Percentiles rank a stretch among this genome's conserved stretches.
Evolutionary conservation across 805 yeast genomes (phyloP).

Genomic region (Blastobotrys chiropterorum): DNA sequence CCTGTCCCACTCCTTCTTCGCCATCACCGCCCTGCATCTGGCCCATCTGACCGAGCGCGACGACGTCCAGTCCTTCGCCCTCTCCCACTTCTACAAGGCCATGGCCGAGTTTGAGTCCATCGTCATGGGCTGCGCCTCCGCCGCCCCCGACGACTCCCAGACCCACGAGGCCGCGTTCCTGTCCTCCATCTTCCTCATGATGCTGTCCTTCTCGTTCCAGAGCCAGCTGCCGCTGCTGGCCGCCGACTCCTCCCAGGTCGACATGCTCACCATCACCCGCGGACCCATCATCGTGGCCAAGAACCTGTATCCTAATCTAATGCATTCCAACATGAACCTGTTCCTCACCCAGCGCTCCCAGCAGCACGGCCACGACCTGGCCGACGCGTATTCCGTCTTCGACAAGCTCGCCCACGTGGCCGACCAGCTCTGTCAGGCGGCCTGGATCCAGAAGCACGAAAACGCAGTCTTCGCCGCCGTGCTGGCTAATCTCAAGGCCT

Average conservation of each 20-base stretch:
- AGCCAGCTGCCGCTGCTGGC: constrained; percentile 8
- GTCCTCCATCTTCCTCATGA: constrained; percentile 14
- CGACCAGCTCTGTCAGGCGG: too few relatives aligned
- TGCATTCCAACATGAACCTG: neutral
- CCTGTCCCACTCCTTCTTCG: constrained; percentile 13
- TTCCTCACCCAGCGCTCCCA: neutral
- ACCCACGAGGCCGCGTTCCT: constrained; percentile 15
- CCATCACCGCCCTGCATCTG: constrained; percentile 15
- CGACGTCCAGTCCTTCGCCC: constrained; percentile 11
- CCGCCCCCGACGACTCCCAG: too few relatives aligned
- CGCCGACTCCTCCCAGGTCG: constrained; percentile 2
- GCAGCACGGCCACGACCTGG: too few relatives aligned
- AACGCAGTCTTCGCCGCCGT: too few relatives aligned
- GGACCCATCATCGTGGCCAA: constrained; percentile 9
- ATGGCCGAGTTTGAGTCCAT: constrained; percentile 7
- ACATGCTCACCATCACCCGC: constrained; percentile 7
- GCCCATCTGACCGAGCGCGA: constrained; percentile 1
- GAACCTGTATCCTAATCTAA: neutral
- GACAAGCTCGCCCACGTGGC: too few relatives aligned
- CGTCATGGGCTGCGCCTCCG: too few relatives aligned
- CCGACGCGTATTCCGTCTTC: too few relatives aligned
- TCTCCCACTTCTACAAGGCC: constrained; percentile 6
- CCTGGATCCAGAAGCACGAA: too few relatives aligned
- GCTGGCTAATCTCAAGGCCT: too few relatives aligned
- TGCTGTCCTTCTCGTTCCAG: constrained; percentile 15